Evolutionary conservation across 2,329 filamentous ascomycete genomes (phyloP), one percentile per base, ranked within the genome.

Genomic region (Aaosphaeria arxii): DNA sequence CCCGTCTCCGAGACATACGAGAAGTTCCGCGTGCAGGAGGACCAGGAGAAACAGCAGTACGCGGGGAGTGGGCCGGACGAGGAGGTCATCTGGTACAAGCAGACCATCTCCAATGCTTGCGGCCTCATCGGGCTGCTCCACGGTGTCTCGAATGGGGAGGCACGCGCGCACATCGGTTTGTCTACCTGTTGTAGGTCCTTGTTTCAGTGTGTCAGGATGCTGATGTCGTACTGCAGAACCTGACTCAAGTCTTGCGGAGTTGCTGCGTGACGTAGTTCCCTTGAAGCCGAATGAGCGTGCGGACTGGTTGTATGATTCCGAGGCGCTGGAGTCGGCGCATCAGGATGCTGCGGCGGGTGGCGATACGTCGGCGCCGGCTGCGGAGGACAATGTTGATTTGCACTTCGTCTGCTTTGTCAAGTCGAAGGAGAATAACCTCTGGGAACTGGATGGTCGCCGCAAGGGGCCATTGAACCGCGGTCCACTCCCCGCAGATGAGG

Each of bases 361-460:
- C 13, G 89, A 92, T 66, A 95, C 91, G 1, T 67, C 77, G 9
- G 89, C 91, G 1, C 92, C 94, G 0, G 74, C 81, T 46, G 89
- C 90, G 6, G 80, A 84, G n/a, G 88, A 89, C 61, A 82, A 87
- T 57, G 79, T 96, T n/a, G 92, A 96, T 65, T 77, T 96, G 59
- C 94, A 99, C 75, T 97, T 95, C 68, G 92, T 97, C 42, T 94
- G 89, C 64, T 99, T 97, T 71, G 88, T 94, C 45, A 94, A 91
- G 75, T 81, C 79, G 2, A 73, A 72, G 44, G 84, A 88, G 67
- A 86, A 86, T 47, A 67, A 73, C 43, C 76, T 95, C 39, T 95
- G 88, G 84, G 90, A 95, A 73, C 70, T 95, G 61, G 89, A 95
- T 70, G 90, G 90, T 1, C 70, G 79, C 24, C 77, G 87, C 43